A percentile compares a stretch with the other conserved stretches of the same genome.
Evolutionary conservation across 208 protist genomes (phyloP).

Genomic region (Crithidia sp.): DNA sequence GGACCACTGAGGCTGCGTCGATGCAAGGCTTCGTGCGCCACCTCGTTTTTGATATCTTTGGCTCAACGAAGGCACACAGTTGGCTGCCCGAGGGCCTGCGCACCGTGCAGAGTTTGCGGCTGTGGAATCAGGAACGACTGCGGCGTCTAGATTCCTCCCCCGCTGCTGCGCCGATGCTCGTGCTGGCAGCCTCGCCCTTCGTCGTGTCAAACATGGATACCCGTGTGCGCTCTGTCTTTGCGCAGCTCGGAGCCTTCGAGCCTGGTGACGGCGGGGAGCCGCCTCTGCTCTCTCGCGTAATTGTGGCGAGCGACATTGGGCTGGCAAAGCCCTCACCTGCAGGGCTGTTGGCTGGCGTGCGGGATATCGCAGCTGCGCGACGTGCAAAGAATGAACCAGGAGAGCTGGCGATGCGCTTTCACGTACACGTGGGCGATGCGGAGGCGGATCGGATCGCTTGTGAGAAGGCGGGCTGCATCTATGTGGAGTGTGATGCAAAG

Average conservation of each 20-base stretch:
- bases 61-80: conserved; percentile 46
- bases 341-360: conserved; percentile 43
- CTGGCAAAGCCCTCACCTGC: conserved; percentile 67
- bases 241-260: conserved; percentile 36
- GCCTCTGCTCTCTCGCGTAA: conserved; percentile 46
- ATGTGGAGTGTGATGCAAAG: conserved; percentile 44
- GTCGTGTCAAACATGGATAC: conserved; percentile 64
- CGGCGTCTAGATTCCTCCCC: neutral
- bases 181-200: conserved; percentile 43
- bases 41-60: conserved; percentile 45
- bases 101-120: conserved; percentile 45
- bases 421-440: conserved; percentile 73
- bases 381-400: neutral
- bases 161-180: conserved; percentile 3
- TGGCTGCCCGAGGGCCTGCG: conserved; percentile 57
- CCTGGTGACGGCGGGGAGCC: conserved; percentile 12
- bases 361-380: conserved; percentile 14
- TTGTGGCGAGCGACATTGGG: conserved; percentile 47
- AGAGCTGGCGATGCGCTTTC: conserved; percentile 18
- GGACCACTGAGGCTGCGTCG: neutral
- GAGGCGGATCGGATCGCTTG: conserved; percentile 61
- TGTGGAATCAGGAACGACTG: conserved; percentile 35
- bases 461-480: conserved; percentile 52
- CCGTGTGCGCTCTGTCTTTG: conserved; percentile 31
- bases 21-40: conserved; percentile 26